Percentiles rank a stretch among this genome's conserved stretches.
Evolutionary conservation across 23 red algal genomes (phyloP).

Genomic region (Gracilaria domingensis): DNA sequence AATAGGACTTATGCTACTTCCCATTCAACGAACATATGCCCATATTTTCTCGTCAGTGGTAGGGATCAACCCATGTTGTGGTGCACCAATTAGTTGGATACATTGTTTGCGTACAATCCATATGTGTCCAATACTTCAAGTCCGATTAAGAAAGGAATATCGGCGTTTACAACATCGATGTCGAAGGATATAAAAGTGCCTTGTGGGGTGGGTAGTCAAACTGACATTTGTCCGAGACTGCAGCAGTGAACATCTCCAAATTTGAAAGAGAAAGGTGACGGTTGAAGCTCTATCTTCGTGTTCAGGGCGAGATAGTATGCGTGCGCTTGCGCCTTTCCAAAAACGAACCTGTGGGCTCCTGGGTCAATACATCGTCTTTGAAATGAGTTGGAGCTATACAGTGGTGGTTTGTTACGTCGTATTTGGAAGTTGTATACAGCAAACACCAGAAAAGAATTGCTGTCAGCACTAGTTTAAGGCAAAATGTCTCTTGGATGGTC

Average conservation of each 20-base stretch:
- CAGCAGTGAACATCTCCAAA: slow-evolving; percentile 5
- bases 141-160: slow-evolving; percentile 36
- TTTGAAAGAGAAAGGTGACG: slow-evolving; percentile 29
- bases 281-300: background rate
- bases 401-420: background rate
- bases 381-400: background rate
- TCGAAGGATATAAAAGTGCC: slow-evolving; percentile 1
- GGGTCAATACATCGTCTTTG: background rate
- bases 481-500: no score
- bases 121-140: slow-evolving; percentile 30
- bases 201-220: background rate
- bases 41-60: slow-evolving; percentile 8
- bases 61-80: background rate
- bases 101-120: slow-evolving; percentile 15
- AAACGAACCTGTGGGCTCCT: background rate
- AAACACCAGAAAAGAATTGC: no score
- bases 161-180: slow-evolving; percentile 30
- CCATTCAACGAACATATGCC: slow-evolving; percentile 57
- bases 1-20: background rate
- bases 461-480: no score
- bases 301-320: background rate
- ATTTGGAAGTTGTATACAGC: background rate
- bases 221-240: slow-evolving; percentile 12
- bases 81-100: background rate
- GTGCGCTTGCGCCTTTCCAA: background rate